Base-by-base conservation (phyloP, 768 basidiomycete genomes). In the Xanthoconium stramineum region DNA sequence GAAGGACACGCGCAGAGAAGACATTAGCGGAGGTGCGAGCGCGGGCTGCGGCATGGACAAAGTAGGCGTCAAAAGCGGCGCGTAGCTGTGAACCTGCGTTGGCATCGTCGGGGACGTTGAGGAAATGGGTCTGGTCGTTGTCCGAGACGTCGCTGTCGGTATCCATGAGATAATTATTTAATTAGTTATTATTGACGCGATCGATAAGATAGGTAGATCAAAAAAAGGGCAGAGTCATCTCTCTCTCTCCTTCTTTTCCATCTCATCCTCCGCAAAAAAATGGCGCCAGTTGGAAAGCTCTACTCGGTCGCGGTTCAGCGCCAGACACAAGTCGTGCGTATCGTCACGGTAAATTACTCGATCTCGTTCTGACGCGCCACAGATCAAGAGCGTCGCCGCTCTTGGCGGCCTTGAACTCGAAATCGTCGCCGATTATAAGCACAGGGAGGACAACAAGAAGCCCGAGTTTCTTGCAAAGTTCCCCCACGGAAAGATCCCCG, bases 61-160 rank as follows among this genome's bases (percentile, higher is more conserved):
- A 91, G 75, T 96, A 98, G 20, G 87, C 84, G 74, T 98, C 94
- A 52, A 94, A 93, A 8, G 85, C 75, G 7, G 90, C 84, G 28
- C 82, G 79, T 5, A 20, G 42, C 11, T 51, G 53, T 6, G 47
- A 19, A 20, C 50, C 36, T 29, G 30, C 47, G 47, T 61, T 50
- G 52, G 48, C 39, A 44, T 50, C 58, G 53, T 61, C 9, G 44
- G 35, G 48, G 47, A 30, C 53, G 44, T 62, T 53, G 62, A 52
- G 51, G 33, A 52, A 35, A 24, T 52, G 56, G 11, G 53, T 56
- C 38, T 60, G 68, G 56, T 71, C 69, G 54, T 63, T 47, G 60
- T 70, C 70, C 7, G 66, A 70, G 56, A 46, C 58, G 51, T 71
- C 64, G 51, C 45, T 53, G 62, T 72, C 69, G 10, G 61, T 67